Conservation (phyloP, 2,329 filamentous ascomycete species). For the Talaromyces sp. region DNA sequence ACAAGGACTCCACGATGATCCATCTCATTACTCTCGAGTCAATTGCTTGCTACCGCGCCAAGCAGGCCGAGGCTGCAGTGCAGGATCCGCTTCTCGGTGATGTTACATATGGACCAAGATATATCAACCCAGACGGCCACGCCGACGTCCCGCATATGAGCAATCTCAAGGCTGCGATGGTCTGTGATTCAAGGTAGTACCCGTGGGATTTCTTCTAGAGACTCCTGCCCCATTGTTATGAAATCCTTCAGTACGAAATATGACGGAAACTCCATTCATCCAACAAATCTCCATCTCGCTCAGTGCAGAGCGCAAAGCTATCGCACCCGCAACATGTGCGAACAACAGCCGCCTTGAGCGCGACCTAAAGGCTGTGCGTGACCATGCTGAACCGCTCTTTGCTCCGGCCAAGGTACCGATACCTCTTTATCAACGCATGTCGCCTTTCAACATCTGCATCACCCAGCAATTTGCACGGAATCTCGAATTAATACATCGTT, state of each 20-base stretch:
- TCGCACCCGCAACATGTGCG: slow-evolving; percentile 11
- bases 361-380: slow-evolving; percentile 11
- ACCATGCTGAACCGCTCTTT: slow-evolving; percentile 5
- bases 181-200: neutral
- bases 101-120: neutral
- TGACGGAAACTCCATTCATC: neutral
- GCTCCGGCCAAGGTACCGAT: neutral
- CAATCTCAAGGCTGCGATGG: neutral
- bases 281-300: slow-evolving; percentile 17
- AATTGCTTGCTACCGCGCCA: neutral
- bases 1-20: neutral
- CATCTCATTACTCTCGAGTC: neutral
- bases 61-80: neutral
- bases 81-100: neutral
- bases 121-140: neutral
- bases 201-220: neutral
- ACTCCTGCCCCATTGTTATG: neutral
- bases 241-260: neutral
- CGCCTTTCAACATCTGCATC: slow-evolving; percentile 16
- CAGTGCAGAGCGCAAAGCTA: slow-evolving; percentile 12
- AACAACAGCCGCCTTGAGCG: slow-evolving; percentile 11
- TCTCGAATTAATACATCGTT: slow-evolving; percentile 21
- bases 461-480: slow-evolving; percentile 3
- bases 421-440: slow-evolving; percentile 6
- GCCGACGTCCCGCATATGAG: neutral